Base-by-base conservation (phyloP, 2,329 filamentous ascomycete species). In the Eutypa lata region DNA sequence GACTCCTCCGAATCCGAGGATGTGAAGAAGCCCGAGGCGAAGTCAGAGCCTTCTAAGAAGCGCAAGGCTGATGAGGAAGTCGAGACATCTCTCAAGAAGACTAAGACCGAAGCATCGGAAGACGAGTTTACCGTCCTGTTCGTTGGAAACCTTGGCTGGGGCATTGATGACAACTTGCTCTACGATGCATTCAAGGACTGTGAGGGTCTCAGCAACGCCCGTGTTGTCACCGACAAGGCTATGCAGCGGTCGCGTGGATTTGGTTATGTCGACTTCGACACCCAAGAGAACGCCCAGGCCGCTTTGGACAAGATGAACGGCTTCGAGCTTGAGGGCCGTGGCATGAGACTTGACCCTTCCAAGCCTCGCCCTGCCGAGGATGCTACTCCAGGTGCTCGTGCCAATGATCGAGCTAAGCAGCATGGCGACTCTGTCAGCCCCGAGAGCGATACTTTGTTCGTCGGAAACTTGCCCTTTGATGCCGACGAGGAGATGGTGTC, bases 141-240 rank as follows among this genome's bases (percentile, higher is more conserved):
- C 73, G 85, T 91, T 60, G 92, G 92, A 63, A 93, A 91, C 78
- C 80, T 97, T 59, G 91, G 89, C 74, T 97, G 91, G 91, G 90
- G 87, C 68, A 79, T 96, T 50, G 90, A 95, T 63, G 92, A 96
- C 72, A 85, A 91, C 59, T 84, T 83, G 75, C 85, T 97, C 59
- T 80, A 82, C 61, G 82, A 87, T 64, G 88, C 93, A 71, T 96
- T 97, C 76, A 83, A 91, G 77, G 75, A 82, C 57, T 93, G 87
- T 65, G 87, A 87, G 58, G 88, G 88, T 66, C 79, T 95, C 52
- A 75, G 78, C 60, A 82, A 84, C 64, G 88, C 86, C 59, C 88
- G 90, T 64, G 86, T 96, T 67, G 89, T 96, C 71, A 92, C 86
- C 63, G 90, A 96, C 76, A 87, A 87, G 71, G 84, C 87, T 52